These are phyloP conservation scores for Quercus parvula DNA, from an alignment of 306 rosid species.

Conservation along the genomic window DNA sequence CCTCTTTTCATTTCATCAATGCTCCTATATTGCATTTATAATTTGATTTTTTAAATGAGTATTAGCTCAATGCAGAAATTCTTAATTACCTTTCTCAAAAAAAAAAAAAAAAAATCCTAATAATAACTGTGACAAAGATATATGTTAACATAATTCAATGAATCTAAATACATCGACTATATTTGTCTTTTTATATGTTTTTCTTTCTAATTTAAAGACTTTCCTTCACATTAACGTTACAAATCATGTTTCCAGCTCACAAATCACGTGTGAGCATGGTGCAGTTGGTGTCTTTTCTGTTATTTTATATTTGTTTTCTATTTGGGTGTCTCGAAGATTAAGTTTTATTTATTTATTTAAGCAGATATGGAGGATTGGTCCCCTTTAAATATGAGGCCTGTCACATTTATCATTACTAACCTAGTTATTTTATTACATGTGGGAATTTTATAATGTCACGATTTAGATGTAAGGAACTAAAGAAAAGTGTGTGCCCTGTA, in stretches of 20 bases:
- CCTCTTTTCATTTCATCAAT: too few relatives aligned
- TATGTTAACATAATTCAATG: neutral
- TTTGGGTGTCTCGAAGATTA: neutral
- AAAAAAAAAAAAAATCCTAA: neutral
- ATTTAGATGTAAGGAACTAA: neutral
- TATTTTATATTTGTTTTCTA: neutral
- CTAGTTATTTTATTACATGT: neutral
- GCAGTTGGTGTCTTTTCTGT: neutral
- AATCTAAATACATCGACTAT: neutral
- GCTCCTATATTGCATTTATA: too few relatives aligned
- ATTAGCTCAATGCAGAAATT: neutral
- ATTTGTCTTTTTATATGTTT: neutral
- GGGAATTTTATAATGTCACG: neutral
- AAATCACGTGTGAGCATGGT: neutral
- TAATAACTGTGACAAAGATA: neutral
- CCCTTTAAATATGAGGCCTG: neutral
- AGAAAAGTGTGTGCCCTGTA: neutral
- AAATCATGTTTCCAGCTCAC: neutral
- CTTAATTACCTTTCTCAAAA: neutral
- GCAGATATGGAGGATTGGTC: neutral
- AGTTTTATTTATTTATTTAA: neutral
- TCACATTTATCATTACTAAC: neutral
- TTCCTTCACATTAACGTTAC: neutral
- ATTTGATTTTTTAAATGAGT: neutral
- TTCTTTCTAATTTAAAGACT: neutral